Evolutionary conservation across 2,329 filamentous ascomycete genomes (phyloP).

Genomic region (Clonostachys sp.): DNA sequence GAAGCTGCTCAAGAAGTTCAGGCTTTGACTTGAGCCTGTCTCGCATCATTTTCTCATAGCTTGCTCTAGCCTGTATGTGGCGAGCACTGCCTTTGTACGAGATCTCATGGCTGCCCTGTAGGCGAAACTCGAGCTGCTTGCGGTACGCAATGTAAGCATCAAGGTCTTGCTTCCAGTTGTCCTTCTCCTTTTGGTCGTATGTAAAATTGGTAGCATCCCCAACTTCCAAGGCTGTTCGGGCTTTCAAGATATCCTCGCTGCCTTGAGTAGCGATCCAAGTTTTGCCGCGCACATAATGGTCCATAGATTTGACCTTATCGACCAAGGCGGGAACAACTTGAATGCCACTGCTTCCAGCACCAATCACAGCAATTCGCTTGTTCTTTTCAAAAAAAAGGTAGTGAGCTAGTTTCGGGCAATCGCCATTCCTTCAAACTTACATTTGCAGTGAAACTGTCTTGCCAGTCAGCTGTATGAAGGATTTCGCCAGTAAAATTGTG

Average conservation of each 20-base stretch:
- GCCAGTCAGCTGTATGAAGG: constrained; percentile 46
- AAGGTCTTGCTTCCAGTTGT: constrained; percentile 13
- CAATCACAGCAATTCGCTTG: constrained; percentile 47
- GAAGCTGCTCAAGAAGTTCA: constrained; percentile 34
- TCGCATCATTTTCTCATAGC: constrained; percentile 34
- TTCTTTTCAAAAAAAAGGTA: constrained; percentile 17
- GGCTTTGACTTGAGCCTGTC: constrained; percentile 15
- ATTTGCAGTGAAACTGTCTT: constrained; percentile 28
- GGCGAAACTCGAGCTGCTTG: neutral
- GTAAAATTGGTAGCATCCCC: neutral
- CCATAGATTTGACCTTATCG: constrained; percentile 26
- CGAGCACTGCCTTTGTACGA: constrained; percentile 19
- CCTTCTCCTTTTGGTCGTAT: neutral
- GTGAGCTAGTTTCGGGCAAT: neutral
- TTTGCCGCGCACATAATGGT: constrained; percentile 18
- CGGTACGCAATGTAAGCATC: neutral
- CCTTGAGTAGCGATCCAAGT: constrained; percentile 16
- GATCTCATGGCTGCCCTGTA: neutral
- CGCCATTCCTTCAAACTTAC: neutral
- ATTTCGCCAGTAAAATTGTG: constrained; percentile 41
- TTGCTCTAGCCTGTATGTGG: constrained; percentile 31
- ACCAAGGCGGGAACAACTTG: constrained; percentile 39
- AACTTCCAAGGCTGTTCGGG: no score
- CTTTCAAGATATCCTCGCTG: constrained; percentile 8
- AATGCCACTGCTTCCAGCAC: constrained; percentile 46